These are phyloP conservation scores for Gloeophyllum trabeum DNA, from an alignment of 768 basidiomycete genomes.

Conservation along the genomic window DNA sequence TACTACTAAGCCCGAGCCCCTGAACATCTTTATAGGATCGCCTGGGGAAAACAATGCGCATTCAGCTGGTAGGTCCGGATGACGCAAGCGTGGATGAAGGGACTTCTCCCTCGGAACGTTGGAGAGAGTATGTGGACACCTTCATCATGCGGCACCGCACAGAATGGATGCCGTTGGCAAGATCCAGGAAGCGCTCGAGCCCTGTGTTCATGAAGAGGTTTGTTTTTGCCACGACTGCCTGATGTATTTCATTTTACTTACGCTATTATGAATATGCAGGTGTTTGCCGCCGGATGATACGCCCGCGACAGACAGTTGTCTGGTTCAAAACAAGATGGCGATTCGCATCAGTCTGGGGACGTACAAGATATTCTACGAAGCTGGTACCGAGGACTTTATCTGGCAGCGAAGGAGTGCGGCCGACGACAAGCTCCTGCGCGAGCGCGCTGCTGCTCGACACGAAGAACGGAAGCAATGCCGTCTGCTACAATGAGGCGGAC, in stretches of 20 bases:
- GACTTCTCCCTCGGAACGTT: constrained; percentile 38
- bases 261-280: constrained; percentile 51
- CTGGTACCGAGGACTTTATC: constrained; percentile 47
- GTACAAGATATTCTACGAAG: constrained; percentile 65
- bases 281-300: constrained; percentile 27
- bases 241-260: constrained; percentile 10
- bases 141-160: constrained; percentile 63
- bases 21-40: constrained; percentile 30
- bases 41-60: constrained; percentile 39
- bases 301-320: constrained; percentile 10
- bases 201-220: constrained; percentile 52
- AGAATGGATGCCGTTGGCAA: constrained; percentile 48
- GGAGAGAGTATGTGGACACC: constrained; percentile 66
- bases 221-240: constrained; percentile 12
- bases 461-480: constrained; percentile 46
- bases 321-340: constrained; percentile 28
- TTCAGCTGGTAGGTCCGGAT: constrained; percentile 47
- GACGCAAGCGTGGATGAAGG: constrained; percentile 58
- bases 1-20: constrained; percentile 2
- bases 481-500: constrained; percentile 15
- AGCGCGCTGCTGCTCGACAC: constrained; percentile 31
- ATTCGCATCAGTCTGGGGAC: constrained; percentile 47
- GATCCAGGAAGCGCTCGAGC: constrained; percentile 18
- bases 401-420: constrained; percentile 27
- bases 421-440: constrained; percentile 21